Conservation (phyloP, 2,329 filamentous ascomycete species). For the Venturia aucupariae region DNA sequence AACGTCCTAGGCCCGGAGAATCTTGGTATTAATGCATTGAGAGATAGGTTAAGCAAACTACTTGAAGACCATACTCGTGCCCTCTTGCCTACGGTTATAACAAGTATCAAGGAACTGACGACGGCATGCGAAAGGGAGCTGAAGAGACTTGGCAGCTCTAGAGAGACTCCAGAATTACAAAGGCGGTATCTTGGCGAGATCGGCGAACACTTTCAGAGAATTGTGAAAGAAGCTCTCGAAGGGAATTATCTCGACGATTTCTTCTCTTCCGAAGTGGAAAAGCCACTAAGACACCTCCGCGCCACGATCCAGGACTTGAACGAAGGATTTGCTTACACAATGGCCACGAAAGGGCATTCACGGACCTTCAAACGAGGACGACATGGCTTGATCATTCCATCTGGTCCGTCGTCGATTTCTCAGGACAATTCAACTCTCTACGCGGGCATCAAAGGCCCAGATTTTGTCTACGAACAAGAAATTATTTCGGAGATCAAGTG, state of each 20-base stretch:
- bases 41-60: conserved; percentile 14
- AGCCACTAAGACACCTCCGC: conserved; percentile 35
- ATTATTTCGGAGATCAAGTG: conserved; percentile 25
- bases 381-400: not conserved
- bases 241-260: conserved; percentile 23
- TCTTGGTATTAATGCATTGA: conserved; percentile 7
- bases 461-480: too few relatives aligned
- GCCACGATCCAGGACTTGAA: conserved; percentile 46
- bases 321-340: not conserved
- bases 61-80: conserved; percentile 30
- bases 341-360: not conserved
- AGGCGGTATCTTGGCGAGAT: conserved; percentile 29
- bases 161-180: conserved; percentile 29
- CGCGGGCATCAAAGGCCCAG: too few relatives aligned
- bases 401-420: too few relatives aligned
- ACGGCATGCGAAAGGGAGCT: not conserved
- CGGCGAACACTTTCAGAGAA: conserved; percentile 29
- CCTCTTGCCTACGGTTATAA: conserved; percentile 33
- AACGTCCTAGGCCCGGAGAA: not conserved
- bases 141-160: not conserved
- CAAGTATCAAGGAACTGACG: conserved; percentile 24
- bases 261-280: conserved; percentile 18
- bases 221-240: conserved; percentile 26
- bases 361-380: not conserved
- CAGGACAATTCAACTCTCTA: too few relatives aligned